Evolutionary conservation across 345 rosid species (phyloP), one percentile per base, ranked within the genome.

Genomic region (Populus simonii): DNA sequence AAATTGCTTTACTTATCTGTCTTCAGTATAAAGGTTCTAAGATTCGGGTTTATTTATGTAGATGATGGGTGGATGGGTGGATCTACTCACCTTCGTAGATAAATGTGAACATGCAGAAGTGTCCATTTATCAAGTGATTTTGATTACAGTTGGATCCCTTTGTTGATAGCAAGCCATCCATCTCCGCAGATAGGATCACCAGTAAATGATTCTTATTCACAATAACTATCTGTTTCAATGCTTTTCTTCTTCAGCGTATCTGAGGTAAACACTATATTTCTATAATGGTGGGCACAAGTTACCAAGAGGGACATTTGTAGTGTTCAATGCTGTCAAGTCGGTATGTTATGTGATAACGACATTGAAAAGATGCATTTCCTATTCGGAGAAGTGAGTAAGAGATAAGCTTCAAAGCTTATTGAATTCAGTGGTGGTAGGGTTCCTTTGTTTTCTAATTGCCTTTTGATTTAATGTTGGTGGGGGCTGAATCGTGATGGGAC

Each of bases 341-440:
- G 83, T 72, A 41, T 76, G 63, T n/a, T 43, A 67, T 71, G 61
- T 47, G 45, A 72, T 57, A 72, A 70, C 65, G 76, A 75, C 17
- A 36, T 68, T 62, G 31, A 74, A 63, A 74, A 63, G n/a, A 59
- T 45, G 78, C 45, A 71, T 74, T 77, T 77, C 23, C 71, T 63
- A 61, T 67, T 59, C 45, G 67, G 36, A 66, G 68, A 66, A 71
- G 66, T 62, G 81, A 82, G 83, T 84, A 83, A 80, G 59, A 70
- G 66, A 73, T 79, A 83, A 83, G 86, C 85, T 81, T 68, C 74
- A 75, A 57, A 72, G 77, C 59, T 71, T 66, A 68, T 75, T 45
- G 79, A 84, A 59, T 79, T 74, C 83, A 83, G 83, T 83, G 86
- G 82, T 85, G 88, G 85, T 74, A 66, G 88, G 84, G 81, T 70